Evolutionary conservation across 306 rosid genomes (phyloP), one percentile per base, ranked within the genome.

Genomic region (Prunus padus): DNA sequence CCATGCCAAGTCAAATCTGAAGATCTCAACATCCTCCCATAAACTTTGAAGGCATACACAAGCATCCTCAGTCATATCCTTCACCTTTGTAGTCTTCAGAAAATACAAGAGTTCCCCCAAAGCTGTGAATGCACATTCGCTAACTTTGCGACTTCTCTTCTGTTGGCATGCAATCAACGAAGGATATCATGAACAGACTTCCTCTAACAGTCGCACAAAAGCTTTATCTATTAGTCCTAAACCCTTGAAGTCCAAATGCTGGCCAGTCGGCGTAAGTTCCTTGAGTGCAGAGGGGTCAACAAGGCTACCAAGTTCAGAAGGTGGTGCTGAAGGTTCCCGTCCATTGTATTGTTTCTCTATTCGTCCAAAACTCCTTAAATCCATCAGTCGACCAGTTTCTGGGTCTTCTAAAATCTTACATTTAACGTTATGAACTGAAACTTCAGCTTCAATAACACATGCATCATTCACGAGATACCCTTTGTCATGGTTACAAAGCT

Each of bases 21-120:
- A 63, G 42, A 44, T 63, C 23, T 15, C 67, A 26, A 67, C 55
- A n/a, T 67, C 71, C 31, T 67, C 71, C 71, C 71, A 44, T 16
- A 67, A 23, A 6, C 22, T 6, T 67, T 67, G 55, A 67, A 67
- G 14, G 20, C 5, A 19, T 3, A 22, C 33, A 45, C 1, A 22
- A 14, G 8, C 11, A 14, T 67, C 71, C 1, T 6, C 19, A 6
- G 15, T 66, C 71, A 66, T 20, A 44, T 42, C 52, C 71, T 22
- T 42, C n/a, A 42, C 33, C 33, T 13, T 66, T 7, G 31, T 66
- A 40, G 71, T 42, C 71, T 42, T 64, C 15, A 49, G 59, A 49
- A 68, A 68, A 30, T 68, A 45, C 26, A 68, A 9, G 9, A 68
- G 55, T 49, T 37, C 44, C 4, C 73, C 73, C 25, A 68, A 49